Percentiles rank a stretch among this genome's conserved stretches.
Conservation (phyloP, 345 rosid genomes). For the Viola odorata region DNA sequence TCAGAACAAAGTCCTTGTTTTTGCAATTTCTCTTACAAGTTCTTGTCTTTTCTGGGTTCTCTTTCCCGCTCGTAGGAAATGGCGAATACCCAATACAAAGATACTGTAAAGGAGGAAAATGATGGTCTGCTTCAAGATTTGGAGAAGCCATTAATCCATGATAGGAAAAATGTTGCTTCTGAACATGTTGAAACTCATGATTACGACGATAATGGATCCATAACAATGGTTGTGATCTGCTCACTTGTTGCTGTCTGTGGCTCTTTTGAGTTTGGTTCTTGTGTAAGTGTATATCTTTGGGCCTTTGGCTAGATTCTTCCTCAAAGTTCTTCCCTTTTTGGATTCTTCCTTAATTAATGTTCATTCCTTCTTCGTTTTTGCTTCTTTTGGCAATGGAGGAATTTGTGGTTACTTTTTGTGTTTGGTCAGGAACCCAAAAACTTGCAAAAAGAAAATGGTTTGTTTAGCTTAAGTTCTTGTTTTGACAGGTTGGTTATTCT, state of each 20-base stretch:
- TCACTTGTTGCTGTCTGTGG: constrained; percentile 85
- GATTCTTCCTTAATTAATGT: no score
- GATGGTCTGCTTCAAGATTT: constrained; percentile 31
- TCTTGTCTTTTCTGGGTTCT: neutral
- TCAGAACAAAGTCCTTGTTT: no score
- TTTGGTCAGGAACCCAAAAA: constrained; percentile 27
- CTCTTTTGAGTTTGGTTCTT: constrained; percentile 83
- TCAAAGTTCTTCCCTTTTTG: no score
- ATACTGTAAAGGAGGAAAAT: constrained; percentile 45
- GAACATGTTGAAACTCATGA: constrained; percentile 16
- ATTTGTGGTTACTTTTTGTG: constrained; percentile 7
- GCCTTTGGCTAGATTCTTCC: no score
- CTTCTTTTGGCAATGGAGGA: neutral
- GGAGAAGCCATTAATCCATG: constrained; percentile 43
- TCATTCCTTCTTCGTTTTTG: neutral
- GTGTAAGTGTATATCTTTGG: constrained; percentile 48
- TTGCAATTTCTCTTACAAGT: no score
- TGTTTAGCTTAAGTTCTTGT: constrained; percentile 40
- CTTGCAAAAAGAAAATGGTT: constrained; percentile 12
- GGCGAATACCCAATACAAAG: constrained; percentile 41
- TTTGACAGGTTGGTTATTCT: constrained; percentile 89
- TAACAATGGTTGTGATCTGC: constrained; percentile 60
- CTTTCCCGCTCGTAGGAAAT: constrained; percentile 15
- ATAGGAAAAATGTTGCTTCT: constrained; percentile 19
- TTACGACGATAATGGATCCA: constrained; percentile 34